A percentile compares a stretch with the other conserved stretches of the same genome.
Conservation (phyloP, 2,329 filamentous ascomycete species). For the Paraphoma chrysanthemicola region DNA sequence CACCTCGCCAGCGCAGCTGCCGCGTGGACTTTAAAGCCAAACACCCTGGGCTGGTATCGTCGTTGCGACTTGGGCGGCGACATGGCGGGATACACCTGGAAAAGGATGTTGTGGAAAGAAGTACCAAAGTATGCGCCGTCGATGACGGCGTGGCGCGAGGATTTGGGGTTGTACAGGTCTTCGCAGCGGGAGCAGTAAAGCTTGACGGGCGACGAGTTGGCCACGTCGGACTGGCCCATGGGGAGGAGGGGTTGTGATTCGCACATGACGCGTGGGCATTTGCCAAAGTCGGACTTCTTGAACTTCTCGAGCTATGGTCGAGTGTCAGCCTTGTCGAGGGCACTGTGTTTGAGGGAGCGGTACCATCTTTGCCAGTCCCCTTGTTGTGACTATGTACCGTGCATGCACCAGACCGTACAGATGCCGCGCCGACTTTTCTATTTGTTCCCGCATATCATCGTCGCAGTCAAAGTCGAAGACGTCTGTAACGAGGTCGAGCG, state of each 20-base stretch:
- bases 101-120: conserved; percentile 98
- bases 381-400: conserved; percentile 93
- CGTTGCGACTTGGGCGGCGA: conserved; percentile 84
- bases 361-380: conserved; percentile 96
- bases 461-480: conserved; percentile 99
- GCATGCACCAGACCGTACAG: conserved; percentile 96
- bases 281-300: conserved; percentile 97
- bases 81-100: conserved; percentile 94
- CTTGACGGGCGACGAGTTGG: conserved; percentile 89
- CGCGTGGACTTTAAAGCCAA: conserved; percentile 95
- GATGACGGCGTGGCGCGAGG: conserved; percentile 90
- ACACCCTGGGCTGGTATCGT: conserved; percentile 88
- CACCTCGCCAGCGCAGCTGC: conserved; percentile 86
- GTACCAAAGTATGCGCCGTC: conserved; percentile 98
- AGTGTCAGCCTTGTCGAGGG: conserved; percentile 13
- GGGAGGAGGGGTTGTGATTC: conserved; percentile 91
- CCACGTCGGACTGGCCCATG: conserved; percentile 90
- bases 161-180: conserved; percentile 99
- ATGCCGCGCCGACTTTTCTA: conserved; percentile 95
- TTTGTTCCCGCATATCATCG: conserved; percentile 96
- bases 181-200: conserved; percentile 97
- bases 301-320: conserved; percentile 89
- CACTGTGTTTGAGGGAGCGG: neutral
- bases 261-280: conserved; percentile 96
- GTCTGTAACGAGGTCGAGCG: conserved; percentile 94